Evolutionary conservation across 768 basidiomycete genomes (phyloP).

Genomic region (Collybia sp.): DNA sequence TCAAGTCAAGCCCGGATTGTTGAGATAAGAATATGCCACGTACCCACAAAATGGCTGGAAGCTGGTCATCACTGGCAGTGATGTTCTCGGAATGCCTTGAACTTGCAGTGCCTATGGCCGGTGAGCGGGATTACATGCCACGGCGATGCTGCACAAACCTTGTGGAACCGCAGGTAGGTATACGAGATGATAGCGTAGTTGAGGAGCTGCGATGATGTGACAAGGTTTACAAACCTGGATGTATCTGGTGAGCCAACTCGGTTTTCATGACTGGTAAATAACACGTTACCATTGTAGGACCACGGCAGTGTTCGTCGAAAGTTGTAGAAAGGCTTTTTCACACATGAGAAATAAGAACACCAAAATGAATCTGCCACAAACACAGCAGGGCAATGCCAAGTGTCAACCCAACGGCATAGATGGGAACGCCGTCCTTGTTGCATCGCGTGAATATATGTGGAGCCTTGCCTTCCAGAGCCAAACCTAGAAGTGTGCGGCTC

Average conservation of each 20-base stretch:
- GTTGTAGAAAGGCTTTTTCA: conserved; percentile 38
- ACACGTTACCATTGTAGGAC: conserved; percentile 40
- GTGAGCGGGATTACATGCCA: background rate
- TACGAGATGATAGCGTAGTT: conserved; percentile 44
- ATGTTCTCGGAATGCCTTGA: conserved; percentile 39
- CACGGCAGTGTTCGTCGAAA: conserved; percentile 41
- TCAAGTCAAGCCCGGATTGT: background rate
- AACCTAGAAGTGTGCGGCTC: conserved; percentile 45
- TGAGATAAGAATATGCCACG: conserved; percentile 2
- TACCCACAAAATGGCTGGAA: conserved; percentile 52
- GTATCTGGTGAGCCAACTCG: no score
- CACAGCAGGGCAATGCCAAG: conserved; percentile 33
- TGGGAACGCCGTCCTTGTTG: conserved; percentile 51
- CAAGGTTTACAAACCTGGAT: conserved; percentile 42
- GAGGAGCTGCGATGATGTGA: conserved; percentile 42
- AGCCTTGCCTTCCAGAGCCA: conserved; percentile 59
- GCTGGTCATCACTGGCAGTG: conserved; percentile 37
- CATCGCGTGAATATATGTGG: conserved; percentile 50
- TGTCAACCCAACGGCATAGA: conserved; percentile 44
- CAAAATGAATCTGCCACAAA: conserved; percentile 11
- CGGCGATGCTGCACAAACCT: conserved; percentile 20
- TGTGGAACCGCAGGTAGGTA: conserved; percentile 44
- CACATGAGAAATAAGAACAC: no score
- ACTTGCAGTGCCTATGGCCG: conserved; percentile 32
- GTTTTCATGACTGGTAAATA: background rate